phyloP scores from a whole-genome alignment of 768 basidiomycete genomes.

The Pulveroboletus frians region DNA sequence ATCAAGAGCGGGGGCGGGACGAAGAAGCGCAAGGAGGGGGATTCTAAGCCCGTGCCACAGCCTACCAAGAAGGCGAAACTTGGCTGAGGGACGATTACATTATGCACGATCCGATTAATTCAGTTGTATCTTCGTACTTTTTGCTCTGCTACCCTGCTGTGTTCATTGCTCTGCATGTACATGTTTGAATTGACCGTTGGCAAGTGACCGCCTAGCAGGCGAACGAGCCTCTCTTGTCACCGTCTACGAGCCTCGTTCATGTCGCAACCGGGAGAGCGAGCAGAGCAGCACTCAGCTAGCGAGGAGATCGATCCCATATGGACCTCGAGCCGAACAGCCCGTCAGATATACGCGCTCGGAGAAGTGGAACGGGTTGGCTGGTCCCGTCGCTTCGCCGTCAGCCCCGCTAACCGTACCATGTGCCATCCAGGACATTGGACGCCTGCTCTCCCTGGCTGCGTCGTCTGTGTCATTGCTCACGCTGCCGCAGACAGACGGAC shows the following conservation, averaged over 20 bases:
- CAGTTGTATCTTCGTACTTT: slow-evolving; percentile 20
- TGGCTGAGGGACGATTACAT: slow-evolving; percentile 36
- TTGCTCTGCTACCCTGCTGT: slow-evolving; percentile 30
- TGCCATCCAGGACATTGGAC: slow-evolving; percentile 65
- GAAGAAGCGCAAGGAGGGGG: slow-evolving; percentile 76
- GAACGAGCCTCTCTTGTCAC: background rate
- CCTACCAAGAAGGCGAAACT: slow-evolving; percentile 66
- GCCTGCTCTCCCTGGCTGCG: slow-evolving; percentile 67
- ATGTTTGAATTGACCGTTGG: background rate
- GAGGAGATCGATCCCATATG: slow-evolving; percentile 70
- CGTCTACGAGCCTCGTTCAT: slow-evolving; percentile 2
- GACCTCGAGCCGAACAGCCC: slow-evolving; percentile 73
- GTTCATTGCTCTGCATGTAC: slow-evolving; percentile 18
- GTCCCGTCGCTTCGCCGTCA: background rate
- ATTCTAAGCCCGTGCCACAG: slow-evolving; percentile 51
- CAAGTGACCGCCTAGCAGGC: background rate
- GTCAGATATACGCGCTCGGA: slow-evolving; percentile 75
- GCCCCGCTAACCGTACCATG: background rate
- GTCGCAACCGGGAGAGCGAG: slow-evolving; percentile 19
- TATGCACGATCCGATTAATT: slow-evolving; percentile 25
- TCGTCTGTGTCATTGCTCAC: slow-evolving; percentile 76
- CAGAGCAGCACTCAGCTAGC: slow-evolving; percentile 9
- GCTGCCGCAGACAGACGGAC: slow-evolving; percentile 74
- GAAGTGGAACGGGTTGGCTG: slow-evolving; percentile 69
- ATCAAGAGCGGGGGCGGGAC: slow-evolving; percentile 35